Evolutionary conservation across 2,329 filamentous ascomycete species (phyloP).

Genomic region (Colletotrichum melonis): DNA sequence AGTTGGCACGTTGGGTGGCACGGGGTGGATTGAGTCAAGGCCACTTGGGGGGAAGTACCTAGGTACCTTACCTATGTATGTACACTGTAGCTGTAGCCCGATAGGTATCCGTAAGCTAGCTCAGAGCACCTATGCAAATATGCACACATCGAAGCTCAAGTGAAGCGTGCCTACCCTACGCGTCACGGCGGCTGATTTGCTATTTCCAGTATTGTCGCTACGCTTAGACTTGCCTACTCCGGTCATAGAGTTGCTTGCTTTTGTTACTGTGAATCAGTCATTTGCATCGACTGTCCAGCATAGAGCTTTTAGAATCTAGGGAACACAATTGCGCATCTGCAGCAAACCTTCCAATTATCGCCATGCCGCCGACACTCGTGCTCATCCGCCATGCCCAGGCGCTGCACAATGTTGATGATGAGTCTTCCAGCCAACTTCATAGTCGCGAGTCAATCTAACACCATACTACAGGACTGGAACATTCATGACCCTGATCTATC

Average conservation of each 20-base stretch:
- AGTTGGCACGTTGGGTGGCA: no score
- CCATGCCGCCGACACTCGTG: slow-evolving; percentile 73
- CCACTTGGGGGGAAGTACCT: no score
- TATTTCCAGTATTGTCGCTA: neutral
- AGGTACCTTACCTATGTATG: no score
- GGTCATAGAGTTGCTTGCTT: neutral
- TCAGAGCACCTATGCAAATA: neutral
- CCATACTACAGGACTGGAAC: slow-evolving; percentile 54
- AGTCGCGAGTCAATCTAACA: slow-evolving; percentile 38
- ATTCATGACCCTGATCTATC: slow-evolving; percentile 65
- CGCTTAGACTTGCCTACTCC: neutral
- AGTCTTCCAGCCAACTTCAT: slow-evolving; percentile 43
- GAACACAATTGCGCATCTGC: neutral
- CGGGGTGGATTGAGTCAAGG: no score
- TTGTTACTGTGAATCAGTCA: neutral
- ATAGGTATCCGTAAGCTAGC: neutral
- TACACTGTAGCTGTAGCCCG: neutral
- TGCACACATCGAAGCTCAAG: neutral
- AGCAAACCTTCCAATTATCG: neutral
- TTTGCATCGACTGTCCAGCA: neutral
- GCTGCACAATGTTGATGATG: slow-evolving; percentile 65
- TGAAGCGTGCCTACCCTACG: neutral
- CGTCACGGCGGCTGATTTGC: neutral
- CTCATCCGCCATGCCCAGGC: slow-evolving; percentile 90
- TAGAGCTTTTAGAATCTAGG: neutral